These are phyloP conservation scores for Rhodotorula sp. DNA, from an alignment of 1,284 basidiomycete species.

Conservation along the genomic window DNA sequence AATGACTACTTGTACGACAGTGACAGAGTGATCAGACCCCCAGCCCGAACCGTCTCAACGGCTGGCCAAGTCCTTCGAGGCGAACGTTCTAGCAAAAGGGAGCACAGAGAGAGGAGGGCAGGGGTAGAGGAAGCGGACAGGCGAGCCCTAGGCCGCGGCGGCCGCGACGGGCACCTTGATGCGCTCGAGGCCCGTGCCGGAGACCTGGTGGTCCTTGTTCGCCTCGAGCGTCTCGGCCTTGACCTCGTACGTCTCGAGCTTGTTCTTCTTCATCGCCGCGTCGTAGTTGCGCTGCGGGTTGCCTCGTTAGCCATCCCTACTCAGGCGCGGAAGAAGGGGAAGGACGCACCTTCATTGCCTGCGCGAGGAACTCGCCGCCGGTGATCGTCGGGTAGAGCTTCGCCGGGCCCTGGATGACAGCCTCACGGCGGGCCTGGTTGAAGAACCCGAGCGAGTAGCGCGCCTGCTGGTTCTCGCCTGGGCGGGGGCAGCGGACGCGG, in stretches of 20 bases:
- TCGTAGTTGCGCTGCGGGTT: constrained; percentile 25
- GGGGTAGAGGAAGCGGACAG: background rate
- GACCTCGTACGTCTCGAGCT: constrained; percentile 31
- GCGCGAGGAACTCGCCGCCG: constrained; percentile 39
- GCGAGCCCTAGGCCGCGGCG: background rate
- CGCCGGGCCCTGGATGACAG: constrained; percentile 46
- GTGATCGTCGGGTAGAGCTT: constrained; percentile 23
- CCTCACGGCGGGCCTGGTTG: constrained; percentile 45
- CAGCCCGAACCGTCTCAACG: too few relatives aligned
- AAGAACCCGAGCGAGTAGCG: constrained; percentile 49
- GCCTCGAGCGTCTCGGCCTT: constrained; percentile 16
- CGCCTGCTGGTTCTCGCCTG: constrained; percentile 41
- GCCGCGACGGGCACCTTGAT: background rate
- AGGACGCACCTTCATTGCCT: constrained; percentile 37
- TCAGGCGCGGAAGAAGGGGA: background rate
- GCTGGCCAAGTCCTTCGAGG: background rate
- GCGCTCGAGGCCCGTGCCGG: constrained; percentile 25
- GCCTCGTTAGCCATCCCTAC: background rate
- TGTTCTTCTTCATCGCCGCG: constrained; percentile 20
- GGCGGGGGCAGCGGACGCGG: constrained; percentile 44
- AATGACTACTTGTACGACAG: background rate
- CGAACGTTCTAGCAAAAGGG: background rate
- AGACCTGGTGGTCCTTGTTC: constrained; percentile 27
- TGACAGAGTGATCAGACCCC: too few relatives aligned
- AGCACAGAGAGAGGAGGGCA: background rate